A percentile compares a stretch with the other conserved stretches of the same genome.
phyloP scores from a whole-genome alignment of 2,329 filamentous ascomycete species.

The Stemphylium vesicarium region DNA sequence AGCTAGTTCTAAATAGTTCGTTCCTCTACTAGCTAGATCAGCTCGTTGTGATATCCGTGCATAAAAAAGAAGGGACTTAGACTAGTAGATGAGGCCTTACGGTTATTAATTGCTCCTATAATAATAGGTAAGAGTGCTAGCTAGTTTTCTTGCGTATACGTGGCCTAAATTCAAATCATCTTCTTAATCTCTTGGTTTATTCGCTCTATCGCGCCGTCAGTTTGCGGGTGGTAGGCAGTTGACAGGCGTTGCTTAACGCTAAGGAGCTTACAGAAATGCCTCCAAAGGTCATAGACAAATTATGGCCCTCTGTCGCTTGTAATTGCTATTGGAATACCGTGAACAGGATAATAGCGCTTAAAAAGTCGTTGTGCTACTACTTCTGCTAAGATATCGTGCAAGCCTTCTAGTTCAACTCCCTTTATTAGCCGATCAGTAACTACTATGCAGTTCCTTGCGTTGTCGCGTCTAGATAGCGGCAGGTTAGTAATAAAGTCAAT shows the following conservation, averaged over 20 bases:
- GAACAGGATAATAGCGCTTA: too few species aligned
- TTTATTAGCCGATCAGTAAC: background rate
- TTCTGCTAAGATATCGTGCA: too few species aligned
- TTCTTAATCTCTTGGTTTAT: background rate
- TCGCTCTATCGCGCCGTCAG: background rate
- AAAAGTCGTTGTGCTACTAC: too few species aligned
- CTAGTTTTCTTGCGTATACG: background rate
- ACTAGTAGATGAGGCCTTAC: background rate
- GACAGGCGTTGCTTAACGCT: background rate
- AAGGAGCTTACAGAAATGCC: background rate
- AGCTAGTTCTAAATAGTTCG: background rate
- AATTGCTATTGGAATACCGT: background rate
- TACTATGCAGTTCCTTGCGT: background rate
- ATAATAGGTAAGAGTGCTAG: background rate
- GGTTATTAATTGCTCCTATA: background rate
- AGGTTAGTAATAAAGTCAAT: slow-evolving; percentile 4
- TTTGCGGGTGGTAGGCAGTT: slow-evolving; percentile 5
- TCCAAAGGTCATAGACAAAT: background rate
- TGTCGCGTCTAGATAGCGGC: background rate
- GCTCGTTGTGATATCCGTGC: background rate
- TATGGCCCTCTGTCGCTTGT: background rate
- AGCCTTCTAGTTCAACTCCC: too few species aligned
- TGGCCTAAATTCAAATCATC: background rate
- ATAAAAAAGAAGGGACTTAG: background rate
- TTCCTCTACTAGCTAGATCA: background rate